These are phyloP conservation scores for Nitzschia palea DNA, from an alignment of 108 stramenopile genomes.

Conservation along the genomic window DNA sequence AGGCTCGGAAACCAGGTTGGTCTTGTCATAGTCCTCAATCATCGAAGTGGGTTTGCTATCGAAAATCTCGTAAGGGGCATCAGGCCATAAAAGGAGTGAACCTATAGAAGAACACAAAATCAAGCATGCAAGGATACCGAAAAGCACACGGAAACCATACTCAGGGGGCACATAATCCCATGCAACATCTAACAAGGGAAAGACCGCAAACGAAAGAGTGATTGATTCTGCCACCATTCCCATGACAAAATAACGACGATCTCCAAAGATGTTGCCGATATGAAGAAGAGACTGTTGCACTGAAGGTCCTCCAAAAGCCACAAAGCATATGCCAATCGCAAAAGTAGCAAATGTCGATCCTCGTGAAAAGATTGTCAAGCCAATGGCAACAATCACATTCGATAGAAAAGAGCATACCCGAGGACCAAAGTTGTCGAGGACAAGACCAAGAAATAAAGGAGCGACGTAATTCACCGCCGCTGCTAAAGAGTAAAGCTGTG, in stretches of 20 bases:
- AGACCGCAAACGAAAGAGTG: slow-evolving; percentile 29
- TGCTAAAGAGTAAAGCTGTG: slow-evolving; percentile 28
- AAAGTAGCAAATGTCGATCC: neutral
- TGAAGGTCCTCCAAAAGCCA: slow-evolving; percentile 39
- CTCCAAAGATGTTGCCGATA: slow-evolving; percentile 35
- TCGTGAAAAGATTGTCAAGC: slow-evolving; percentile 21
- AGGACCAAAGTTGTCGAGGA: slow-evolving; percentile 34
- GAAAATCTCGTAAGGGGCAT: slow-evolving; percentile 25
- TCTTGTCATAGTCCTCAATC: neutral
- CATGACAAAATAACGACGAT: slow-evolving; percentile 27
- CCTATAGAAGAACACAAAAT: slow-evolving; percentile 22
- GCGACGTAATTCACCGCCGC: slow-evolving; percentile 27
- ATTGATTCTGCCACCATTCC: slow-evolving; percentile 30
- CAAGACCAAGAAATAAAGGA: slow-evolving; percentile 27
- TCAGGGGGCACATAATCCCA: slow-evolving; percentile 24
- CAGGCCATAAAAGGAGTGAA: slow-evolving; percentile 34
- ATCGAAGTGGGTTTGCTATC: neutral
- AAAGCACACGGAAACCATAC: slow-evolving; percentile 24
- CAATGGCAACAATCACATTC: slow-evolving; percentile 24
- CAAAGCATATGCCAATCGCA: slow-evolving; percentile 23
- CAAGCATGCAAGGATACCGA: slow-evolving; percentile 1
- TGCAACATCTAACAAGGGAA: slow-evolving; percentile 26
- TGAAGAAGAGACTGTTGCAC: slow-evolving; percentile 24
- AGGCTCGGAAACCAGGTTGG: neutral
- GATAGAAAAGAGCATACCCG: slow-evolving; percentile 33